Evolutionary conservation across 1,284 basidiomycete genomes (phyloP), one percentile per base, ranked within the genome.

Genomic region (Thelephora terrestris): DNA sequence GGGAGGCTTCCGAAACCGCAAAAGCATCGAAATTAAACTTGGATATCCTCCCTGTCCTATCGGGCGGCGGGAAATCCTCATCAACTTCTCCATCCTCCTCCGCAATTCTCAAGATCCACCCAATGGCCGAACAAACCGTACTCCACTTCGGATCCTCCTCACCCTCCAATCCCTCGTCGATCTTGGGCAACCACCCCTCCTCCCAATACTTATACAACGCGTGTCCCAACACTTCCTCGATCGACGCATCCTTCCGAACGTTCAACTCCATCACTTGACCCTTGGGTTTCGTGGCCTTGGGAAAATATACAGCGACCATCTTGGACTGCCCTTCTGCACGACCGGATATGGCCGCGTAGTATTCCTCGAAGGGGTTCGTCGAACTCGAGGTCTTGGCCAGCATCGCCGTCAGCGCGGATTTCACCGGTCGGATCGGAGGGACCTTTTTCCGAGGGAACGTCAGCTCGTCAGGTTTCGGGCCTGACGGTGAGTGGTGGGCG

Each of bases 81-180:
- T 99, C 96, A 0, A 98, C 92, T 64, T 97, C 92, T 16, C 96
- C 96, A 63, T 98, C 93, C 46, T 94, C 91, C 60, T 99, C 95
- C 7, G 94, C 91, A 49, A 99, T 93, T 50, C 92, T 74, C 65
- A 99, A 64, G n/a, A 91, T 84, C 94, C 95, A 99, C 1, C 90
- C 92, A 1, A 89, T 73, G 0, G 90, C 88, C 38, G 78, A 84
- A 47, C 90, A 68, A 56, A 67, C 70, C 5, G 71, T 70, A n/a
- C 69, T 69, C 62, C 78, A 70, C 55, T 78, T 81, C 27, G 77
- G 73, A 50, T 87, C 80, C 24, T 80, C 76, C 48, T 78, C 75
- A 4, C 75, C 77, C 25, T 62, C 61, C 44, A 79, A 53, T 2
- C 79, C 80, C 45, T 84, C 81, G 55, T 85, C 81, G 25, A 96